Evolutionary conservation across 768 basidiomycete species (phyloP).

Genomic region (Brasilioporus rufonigricans): DNA sequence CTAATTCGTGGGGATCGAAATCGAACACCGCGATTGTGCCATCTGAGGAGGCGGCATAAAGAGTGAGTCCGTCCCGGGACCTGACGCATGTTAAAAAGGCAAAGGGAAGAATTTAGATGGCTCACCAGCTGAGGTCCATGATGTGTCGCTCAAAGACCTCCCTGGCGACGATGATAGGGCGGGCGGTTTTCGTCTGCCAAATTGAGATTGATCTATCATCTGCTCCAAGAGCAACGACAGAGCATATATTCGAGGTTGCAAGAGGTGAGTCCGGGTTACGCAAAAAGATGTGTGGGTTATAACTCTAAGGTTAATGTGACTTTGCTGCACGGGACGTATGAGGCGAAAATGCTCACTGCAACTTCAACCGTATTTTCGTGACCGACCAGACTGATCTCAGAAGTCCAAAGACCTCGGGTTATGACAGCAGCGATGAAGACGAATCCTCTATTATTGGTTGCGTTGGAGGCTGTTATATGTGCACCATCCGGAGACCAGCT

Average conservation of each 20-base stretch:
- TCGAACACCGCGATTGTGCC: conserved; percentile 89
- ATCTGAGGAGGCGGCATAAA: conserved; percentile 95
- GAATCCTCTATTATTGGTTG: conserved; percentile 92
- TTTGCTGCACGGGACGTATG: not conserved
- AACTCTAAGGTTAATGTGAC: conserved; percentile 34
- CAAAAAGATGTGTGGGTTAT: conserved; percentile 94
- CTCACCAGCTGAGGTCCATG: conserved; percentile 93
- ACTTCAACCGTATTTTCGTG: conserved; percentile 98
- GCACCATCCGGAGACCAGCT: conserved; percentile 99
- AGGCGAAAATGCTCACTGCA: conserved; percentile 53
- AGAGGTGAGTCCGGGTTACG: conserved; percentile 67
- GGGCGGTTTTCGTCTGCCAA: conserved; percentile 92
- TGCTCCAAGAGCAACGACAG: conserved; percentile 90
- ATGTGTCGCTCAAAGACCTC: conserved; percentile 95
- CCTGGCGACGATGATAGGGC: conserved; percentile 89
- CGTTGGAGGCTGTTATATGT: conserved; percentile 95
- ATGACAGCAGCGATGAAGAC: conserved; percentile 98
- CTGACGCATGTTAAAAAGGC: conserved; percentile 38
- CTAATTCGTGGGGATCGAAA: conserved; percentile 77
- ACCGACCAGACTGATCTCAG: conserved; percentile 91
- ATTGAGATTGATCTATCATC: conserved; percentile 93
- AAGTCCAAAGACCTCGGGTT: conserved; percentile 82
- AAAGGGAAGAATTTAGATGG: not conserved
- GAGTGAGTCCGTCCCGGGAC: conserved; percentile 88
- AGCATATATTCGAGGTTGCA: conserved; percentile 81